Evolutionary conservation across 331 rosid genomes (phyloP), one percentile per base, ranked within the genome.

Genomic region (Stylosanthes scabra): DNA sequence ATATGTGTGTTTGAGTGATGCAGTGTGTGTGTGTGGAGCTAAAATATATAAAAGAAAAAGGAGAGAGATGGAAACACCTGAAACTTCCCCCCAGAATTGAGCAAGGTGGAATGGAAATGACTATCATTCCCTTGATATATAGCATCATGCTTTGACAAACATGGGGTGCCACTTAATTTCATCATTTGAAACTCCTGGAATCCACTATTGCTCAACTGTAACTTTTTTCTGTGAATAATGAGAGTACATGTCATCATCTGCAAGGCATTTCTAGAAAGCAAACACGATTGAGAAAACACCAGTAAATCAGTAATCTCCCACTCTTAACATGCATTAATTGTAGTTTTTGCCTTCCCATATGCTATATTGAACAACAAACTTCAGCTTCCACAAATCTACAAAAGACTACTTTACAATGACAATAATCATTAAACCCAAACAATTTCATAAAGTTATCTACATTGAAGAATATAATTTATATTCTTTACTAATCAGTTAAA

Each of bases 301-400:
- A 39, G 90, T 66, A 86, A 86, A 92, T 97, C 97, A 39, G 90
- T 66, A 86, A 86, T 64, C 70, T 84, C 64, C 82, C 81, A 27
- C 46, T 92, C 89, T 88, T 90, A 74, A 82, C 56, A 52, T 71
- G 64, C 93, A 82, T 57, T 83, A 95, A 74, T 70, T 84, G 93
- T 76, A 87, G 71, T 79, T 86, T 91, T 91, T 54, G 96, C 93
- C 81, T 72, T 95, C 78, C 86, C 80, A 84, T 80, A 84, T 14
- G 79, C 93, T 78, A 92, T 50, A 66, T 83, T 83, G 66, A 67
- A 79, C 74, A 84, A 76, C 80, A 90, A 74, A 58, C 66, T 72
- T 82, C 86, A 59, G 84, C 81, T 86, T 90, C 93, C 28, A 72
- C 84, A 41, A 76, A 78, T 79, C 99, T 95, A 78, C 70, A 85